Conservation (phyloP, 176 grass and related monocot species). For the Oryza brachyantha region DNA sequence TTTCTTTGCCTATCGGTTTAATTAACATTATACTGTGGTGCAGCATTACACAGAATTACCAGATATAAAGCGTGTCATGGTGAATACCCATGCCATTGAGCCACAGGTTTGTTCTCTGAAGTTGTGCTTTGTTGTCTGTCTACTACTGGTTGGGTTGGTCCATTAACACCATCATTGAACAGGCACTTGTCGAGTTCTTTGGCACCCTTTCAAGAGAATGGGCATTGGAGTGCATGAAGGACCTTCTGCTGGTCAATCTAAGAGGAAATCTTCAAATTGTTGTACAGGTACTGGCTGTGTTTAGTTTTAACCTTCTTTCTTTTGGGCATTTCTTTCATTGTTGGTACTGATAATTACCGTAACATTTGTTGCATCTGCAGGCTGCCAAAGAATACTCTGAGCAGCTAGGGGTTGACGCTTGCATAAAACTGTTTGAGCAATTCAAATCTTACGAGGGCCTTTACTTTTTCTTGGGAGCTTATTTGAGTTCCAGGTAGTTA, state of each 20-base stretch:
- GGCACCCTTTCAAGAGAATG: conserved; percentile 90
- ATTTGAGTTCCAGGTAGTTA: conserved; percentile 89
- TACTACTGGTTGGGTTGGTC: not conserved
- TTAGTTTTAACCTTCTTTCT: not conserved
- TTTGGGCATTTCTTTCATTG: not conserved
- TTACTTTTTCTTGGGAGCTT: conserved; percentile 97
- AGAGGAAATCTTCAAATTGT: conserved; percentile 98
- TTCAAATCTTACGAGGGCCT: conserved; percentile 99
- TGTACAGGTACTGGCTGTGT: conserved; percentile 69
- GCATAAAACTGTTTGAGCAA: conserved; percentile 97
- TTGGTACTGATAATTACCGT: conserved; percentile 2
- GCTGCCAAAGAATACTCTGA: conserved; percentile 92
- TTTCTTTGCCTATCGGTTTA: not conserved
- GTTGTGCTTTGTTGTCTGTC: not conserved
- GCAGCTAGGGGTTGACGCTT: conserved; percentile 77
- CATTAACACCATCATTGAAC: conserved; percentile 26
- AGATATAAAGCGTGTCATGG: conserved; percentile 94
- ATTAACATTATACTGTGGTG: conserved; percentile 36
- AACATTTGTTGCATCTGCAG: conserved; percentile 33
- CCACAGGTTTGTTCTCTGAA: conserved; percentile 71
- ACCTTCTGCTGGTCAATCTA: conserved; percentile 85
- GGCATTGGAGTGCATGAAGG: conserved; percentile 99
- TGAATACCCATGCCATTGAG: conserved; percentile 97
- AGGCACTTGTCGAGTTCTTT: conserved; percentile 98
- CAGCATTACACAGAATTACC: conserved; percentile 93